Percentiles rank a stretch among this genome's conserved stretches.
phyloP scores from a whole-genome alignment of 805 yeast species.

The Candida railenensis region DNA sequence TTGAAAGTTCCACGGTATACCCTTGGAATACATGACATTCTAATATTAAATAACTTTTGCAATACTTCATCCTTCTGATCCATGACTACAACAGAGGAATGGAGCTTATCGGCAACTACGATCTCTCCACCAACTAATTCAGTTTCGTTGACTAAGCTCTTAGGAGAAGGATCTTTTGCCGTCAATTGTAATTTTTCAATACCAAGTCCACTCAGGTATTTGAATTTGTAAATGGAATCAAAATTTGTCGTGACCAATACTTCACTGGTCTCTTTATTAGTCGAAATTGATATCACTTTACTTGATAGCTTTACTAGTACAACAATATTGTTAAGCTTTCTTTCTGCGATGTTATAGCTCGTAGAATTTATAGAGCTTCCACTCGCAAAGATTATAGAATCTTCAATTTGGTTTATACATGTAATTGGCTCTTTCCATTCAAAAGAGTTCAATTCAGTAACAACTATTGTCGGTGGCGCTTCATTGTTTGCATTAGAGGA shows the following conservation, averaged over 20 bases:
- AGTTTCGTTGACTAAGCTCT: constrained; percentile 30
- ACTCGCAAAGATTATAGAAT: constrained; percentile 32
- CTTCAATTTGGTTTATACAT: constrained; percentile 31
- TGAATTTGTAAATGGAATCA: constrained; percentile 35
- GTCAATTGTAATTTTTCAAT: constrained; percentile 12
- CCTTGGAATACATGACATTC: constrained; percentile 31
- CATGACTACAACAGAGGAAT: constrained; percentile 29
- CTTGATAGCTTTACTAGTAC: constrained; percentile 27
- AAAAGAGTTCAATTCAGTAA: constrained; percentile 32
- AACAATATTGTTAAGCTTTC: constrained; percentile 27
- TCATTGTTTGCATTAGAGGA: constrained; percentile 7
- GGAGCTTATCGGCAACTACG: constrained; percentile 34
- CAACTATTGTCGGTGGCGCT: constrained; percentile 15
- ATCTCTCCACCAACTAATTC: constrained; percentile 16
- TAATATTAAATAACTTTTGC: constrained; percentile 13
- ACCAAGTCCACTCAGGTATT: constrained; percentile 7
- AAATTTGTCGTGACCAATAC: constrained; percentile 28
- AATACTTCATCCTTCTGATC: constrained; percentile 11
- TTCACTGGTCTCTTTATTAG: constrained; percentile 13
- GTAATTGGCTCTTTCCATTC: constrained; percentile 31
- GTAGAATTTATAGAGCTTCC: constrained; percentile 30
- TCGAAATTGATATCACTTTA: constrained; percentile 24
- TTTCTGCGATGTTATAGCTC: constrained; percentile 30
- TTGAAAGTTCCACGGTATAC: constrained; percentile 23
- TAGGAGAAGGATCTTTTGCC: constrained; percentile 33